Percentiles rank a stretch among this genome's conserved stretches.
Conservation (phyloP, 345 rosid genomes). For the Ceriops decandra region DNA sequence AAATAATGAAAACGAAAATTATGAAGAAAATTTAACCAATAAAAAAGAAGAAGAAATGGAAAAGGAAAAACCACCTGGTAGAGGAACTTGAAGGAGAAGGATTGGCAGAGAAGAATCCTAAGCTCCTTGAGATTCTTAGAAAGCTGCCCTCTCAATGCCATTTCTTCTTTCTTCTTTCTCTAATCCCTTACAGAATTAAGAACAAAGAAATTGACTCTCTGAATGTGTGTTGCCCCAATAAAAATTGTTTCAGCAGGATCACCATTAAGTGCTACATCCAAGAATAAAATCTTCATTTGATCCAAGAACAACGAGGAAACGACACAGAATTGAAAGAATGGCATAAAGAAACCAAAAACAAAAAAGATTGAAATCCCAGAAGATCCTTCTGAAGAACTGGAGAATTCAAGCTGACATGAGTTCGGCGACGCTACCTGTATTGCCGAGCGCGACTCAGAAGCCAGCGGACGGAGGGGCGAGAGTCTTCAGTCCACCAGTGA, state of each 20-base stretch:
- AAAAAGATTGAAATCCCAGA: background rate
- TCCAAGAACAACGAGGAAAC: no score
- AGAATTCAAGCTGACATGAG: background rate
- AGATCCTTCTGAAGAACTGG: background rate
- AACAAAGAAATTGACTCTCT: background rate
- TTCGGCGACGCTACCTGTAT: no score
- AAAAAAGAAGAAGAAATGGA: background rate
- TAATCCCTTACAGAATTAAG: background rate
- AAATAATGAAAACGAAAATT: background rate
- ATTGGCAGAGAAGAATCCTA: slow-evolving; percentile 27
- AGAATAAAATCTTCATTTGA: slow-evolving; percentile 20
- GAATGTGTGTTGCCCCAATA: slow-evolving; percentile 58
- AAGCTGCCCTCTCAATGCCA: slow-evolving; percentile 35
- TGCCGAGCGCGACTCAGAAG: no score
- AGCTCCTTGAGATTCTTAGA: slow-evolving; percentile 29
- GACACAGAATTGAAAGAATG: no score
- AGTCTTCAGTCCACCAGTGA: no score
- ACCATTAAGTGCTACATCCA: slow-evolving; percentile 70
- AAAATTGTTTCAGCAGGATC: slow-evolving; percentile 64
- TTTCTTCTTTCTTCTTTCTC: background rate
- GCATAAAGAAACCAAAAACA: background rate
- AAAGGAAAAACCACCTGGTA: slow-evolving; percentile 13
- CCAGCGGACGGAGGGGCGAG: no score
- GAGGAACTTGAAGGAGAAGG: slow-evolving; percentile 29
- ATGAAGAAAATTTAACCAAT: background rate